Base-by-base conservation (phyloP, 2,329 filamentous ascomycete genomes). In the Pestalotiopsis sp. region DNA sequence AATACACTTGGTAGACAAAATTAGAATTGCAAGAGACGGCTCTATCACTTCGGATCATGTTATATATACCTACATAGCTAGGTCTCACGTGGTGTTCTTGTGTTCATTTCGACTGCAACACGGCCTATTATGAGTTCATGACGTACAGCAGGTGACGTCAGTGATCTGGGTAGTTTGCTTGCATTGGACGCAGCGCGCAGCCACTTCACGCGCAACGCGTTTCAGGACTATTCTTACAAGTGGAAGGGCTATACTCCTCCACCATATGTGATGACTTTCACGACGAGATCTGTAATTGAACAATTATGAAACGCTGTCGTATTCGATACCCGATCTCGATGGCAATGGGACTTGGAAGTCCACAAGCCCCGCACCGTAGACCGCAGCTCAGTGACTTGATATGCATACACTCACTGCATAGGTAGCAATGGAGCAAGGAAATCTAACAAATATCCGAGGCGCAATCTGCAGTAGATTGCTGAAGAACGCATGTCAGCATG, bases 91-190 rank as follows among this genome's bases (percentile, higher is more conserved):
- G 45, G 45, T 52, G 45, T 20, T 52, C 45, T 4, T n/a, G 31
- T 23, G 45, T 12, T n/a, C 45, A 52, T 52, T 7, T n/a, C 45
- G 4, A 27, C 57, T 4, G 23, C 23, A 27, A 23, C 25, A 13
- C 56, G 12, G 13, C 23, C 5, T 23, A 58, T 9, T n/a, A 23
- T 13, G 45, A 36, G 31, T 36, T 61, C 17, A 39, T 61, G 62
- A 65, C 62, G 36, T 45, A 38, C 36, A 9, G 61, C 13, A 23
- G 12, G 36, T 65, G 62, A 65, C 62, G 62, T 65, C 62, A 65
- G 23, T 11, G 41, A 27, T 49, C 62, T 36, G 41, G 14, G 60
- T 36, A 41, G 36, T 12, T 3, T 36, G 4, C 60, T 39, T 11
- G 25, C 23, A 59, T 17, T 20, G 31, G 45, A 52, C 45, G 17